These are phyloP conservation scores for Sugiyamaella valdiviana DNA, from an alignment of 805 yeast genomes.

Conservation along the genomic window DNA sequence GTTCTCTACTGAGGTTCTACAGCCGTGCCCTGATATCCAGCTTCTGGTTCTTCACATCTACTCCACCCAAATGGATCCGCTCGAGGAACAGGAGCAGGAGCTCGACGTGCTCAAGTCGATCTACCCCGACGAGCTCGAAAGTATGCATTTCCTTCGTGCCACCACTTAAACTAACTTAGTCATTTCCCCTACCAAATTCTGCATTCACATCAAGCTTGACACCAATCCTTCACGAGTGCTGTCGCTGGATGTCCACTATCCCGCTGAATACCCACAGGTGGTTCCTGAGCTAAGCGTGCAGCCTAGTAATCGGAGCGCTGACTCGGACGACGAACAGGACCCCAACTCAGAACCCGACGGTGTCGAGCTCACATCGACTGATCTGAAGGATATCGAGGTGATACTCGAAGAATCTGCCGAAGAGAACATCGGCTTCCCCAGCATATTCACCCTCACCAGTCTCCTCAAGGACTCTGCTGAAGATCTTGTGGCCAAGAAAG, in stretches of 20 bases:
- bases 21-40: neutral
- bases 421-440: slow-evolving; percentile 85
- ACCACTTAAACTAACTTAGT: slow-evolving; percentile 22
- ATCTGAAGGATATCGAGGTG: slow-evolving; percentile 22
- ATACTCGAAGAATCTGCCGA: slow-evolving; percentile 43
- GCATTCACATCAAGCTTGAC: slow-evolving; percentile 59
- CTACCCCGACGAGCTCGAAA: slow-evolving; percentile 78
- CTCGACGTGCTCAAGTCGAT: slow-evolving; percentile 83
- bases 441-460: slow-evolving; percentile 73
- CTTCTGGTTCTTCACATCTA: neutral
- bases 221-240: slow-evolving; percentile 55
- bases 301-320: slow-evolving; percentile 34
- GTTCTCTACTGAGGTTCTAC: too few relatives aligned
- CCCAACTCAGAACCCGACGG: slow-evolving; percentile 32
- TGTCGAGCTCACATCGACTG: slow-evolving; percentile 44
- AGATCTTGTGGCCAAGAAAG: slow-evolving; percentile 50
- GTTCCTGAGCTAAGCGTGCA: slow-evolving; percentile 53
- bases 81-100: slow-evolving; percentile 85
- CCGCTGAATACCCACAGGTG: slow-evolving; percentile 75
- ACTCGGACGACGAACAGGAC: slow-evolving; percentile 44
- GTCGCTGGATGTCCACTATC: slow-evolving; percentile 58
- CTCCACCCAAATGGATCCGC: slow-evolving; percentile 50
- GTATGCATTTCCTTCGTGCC: slow-evolving; percentile 5
- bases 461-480: slow-evolving; percentile 80
- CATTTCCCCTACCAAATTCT: slow-evolving; percentile 44